Evolutionary conservation across 495 filamentous ascomycete genomes (phyloP), one percentile per base, ranked within the genome.

Genomic region (Penicillium dipodomyicola): DNA sequence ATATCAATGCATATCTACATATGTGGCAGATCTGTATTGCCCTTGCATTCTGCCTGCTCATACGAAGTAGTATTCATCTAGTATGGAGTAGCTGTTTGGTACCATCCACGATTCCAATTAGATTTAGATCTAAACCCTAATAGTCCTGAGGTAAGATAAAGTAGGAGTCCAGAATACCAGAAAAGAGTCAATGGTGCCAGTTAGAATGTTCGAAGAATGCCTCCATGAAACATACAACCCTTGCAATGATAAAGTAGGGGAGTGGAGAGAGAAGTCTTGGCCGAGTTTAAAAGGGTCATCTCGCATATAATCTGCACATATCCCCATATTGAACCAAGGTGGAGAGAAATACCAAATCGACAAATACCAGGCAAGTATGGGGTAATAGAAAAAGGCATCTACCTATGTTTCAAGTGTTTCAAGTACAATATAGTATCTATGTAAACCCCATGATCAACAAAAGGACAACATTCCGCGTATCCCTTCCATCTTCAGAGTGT

Each of bases 381-480:
- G 25, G n/a, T n/a, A 33, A 33, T 33, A 25, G 23, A 32, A 49
- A 4, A 49, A 19, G 17, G 10, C 27, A 19, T 20, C n/a, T 39
- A 17, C 10, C 11, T 33, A 33, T 33, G 11, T 33, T 33, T 14
- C 30, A 33, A 14, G 14, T 27, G 17, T 23, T 4, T 22, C 22
- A 22, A 22, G 22, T n/a, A n/a, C n/a, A n/a, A n/a, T n/a, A n/a
- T n/a, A n/a, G n/a, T 22, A 22, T 9, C 32, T 19, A 17, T 14
- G 4, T n/a, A 19, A 49, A 37, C 19, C 42, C 20, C 52, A 44
- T 46, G 52, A 35, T 42, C 51, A 41, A 33, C 40, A 12, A 45
- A 48, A 30, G 59, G 52, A 51, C 57, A 63, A 47, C 56, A 67
- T 67, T 65, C 29, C 52, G 49, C 54, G 54, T 49, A 66, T 59